Base-by-base conservation (phyloP, 1,284 basidiomycete genomes). In the Tilletia setariae region DNA sequence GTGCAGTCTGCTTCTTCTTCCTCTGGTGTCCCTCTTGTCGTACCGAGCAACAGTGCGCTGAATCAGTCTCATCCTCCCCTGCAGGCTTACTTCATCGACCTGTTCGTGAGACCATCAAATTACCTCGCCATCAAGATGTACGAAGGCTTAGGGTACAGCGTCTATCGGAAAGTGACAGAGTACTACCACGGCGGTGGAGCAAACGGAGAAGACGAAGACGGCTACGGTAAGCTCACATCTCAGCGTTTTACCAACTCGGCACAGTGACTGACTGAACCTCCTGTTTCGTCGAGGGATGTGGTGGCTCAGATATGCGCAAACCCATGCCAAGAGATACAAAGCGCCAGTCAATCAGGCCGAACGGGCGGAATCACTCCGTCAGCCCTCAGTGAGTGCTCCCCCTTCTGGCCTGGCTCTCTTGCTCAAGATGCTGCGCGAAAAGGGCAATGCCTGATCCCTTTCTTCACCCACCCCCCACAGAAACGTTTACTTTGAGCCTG, bases 61-160 rank as follows among this genome's bases (percentile, higher is more conserved):
- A n/a, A n/a, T n/a, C n/a, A n/a, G n/a, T n/a, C n/a, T n/a, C n/a
- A n/a, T 23, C 28, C 61, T 40, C 32, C 16, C n/a, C 42, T 40
- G 16, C 86, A 88, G 70, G 91, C 88, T 2, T 91, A 87, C 85
- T 95, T 94, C 77, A 91, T 95, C 62, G 93, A 95, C 83, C 87
- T 95, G 21, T 95, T 92, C 81, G 93, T 94, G 63, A 88, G 93
- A 67, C 91, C 91, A 74, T 88, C 89, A 72, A 81, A 80, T 62
- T 65, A 61, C 1, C 74, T 63, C 1, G 79, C 79, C 56, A 85
- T 92, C 19, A 91, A 90, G 16, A 90, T 95, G 90, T 95, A 95
- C 81, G 91, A 95, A 77, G 86, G 87, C 23, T 85, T 94, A 76
- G 92, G 91, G 2, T 95, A 95, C 76, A 90, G 89, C 74, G 91